phyloP scores from a whole-genome alignment of 140 eudicot species.

The Bidens hawaiensis region DNA sequence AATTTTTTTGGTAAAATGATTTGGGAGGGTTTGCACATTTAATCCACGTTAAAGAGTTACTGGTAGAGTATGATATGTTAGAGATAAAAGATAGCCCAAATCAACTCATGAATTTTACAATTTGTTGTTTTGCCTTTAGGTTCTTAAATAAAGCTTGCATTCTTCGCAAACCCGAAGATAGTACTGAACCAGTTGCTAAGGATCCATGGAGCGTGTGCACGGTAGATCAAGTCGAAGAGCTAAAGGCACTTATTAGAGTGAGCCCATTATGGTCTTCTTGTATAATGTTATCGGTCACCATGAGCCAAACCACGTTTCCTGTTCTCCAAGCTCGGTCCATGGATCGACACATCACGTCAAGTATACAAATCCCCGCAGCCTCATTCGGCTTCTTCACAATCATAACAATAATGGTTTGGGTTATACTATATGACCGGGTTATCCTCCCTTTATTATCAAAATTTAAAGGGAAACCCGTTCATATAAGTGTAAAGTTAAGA shows the following conservation, averaged over 20 bases:
- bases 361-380: slow-evolving; percentile 35
- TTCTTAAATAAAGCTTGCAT: slow-evolving; percentile 42
- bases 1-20: too few relatives aligned
- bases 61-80: background rate
- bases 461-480: slow-evolving; percentile 23
- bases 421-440: slow-evolving; percentile 30
- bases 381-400: slow-evolving; percentile 31
- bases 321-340: slow-evolving; percentile 36
- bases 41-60: too few relatives aligned
- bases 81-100: background rate
- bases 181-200: background rate
- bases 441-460: slow-evolving; percentile 29
- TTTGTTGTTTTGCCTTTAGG: slow-evolving; percentile 14
- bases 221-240: slow-evolving; percentile 35
- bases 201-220: slow-evolving; percentile 36
- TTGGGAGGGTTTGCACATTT: background rate
- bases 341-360: slow-evolving; percentile 34
- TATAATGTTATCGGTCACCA: slow-evolving; percentile 27
- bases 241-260: slow-evolving; percentile 34
- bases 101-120: background rate
- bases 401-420: slow-evolving; percentile 33
- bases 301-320: slow-evolving; percentile 35
- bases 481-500: slow-evolving; percentile 27
- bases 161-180: slow-evolving; percentile 12
- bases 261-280: slow-evolving; percentile 35